These are phyloP conservation scores for Juglanconis sp. DNA, from an alignment of 2,329 filamentous ascomycete genomes.

Conservation along the genomic window DNA sequence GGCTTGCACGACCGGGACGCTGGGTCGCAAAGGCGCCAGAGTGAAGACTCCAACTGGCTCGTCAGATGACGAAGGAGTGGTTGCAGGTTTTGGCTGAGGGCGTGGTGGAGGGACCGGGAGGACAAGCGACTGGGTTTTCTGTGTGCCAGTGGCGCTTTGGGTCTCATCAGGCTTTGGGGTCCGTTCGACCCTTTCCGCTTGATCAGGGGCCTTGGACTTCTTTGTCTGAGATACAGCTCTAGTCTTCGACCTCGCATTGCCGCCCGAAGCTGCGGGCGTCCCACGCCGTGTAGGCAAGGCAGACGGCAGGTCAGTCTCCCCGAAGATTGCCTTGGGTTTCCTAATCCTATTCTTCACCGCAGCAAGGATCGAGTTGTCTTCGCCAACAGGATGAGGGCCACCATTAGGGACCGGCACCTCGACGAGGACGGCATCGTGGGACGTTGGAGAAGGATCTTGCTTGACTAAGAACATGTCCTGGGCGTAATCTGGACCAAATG, in stretches of 20 bases:
- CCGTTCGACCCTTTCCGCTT: background rate
- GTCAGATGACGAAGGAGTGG: background rate
- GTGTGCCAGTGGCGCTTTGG: background rate
- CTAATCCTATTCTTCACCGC: conserved; percentile 49
- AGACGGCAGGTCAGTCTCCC: background rate
- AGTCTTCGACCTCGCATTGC: background rate
- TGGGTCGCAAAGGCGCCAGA: background rate
- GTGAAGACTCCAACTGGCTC: background rate
- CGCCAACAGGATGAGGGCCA: background rate
- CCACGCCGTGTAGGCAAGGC: conserved; percentile 1
- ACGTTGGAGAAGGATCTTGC: background rate
- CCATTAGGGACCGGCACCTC: conserved; percentile 19
- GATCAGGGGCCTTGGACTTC: background rate
- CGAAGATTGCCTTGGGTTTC: conserved; percentile 42
- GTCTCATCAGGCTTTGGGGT: background rate
- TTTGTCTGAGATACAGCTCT: background rate
- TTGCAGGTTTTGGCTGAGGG: background rate
- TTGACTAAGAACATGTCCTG: background rate
- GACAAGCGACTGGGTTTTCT: background rate
- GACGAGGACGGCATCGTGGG: background rate
- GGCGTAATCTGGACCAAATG: background rate
- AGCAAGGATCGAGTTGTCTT: conserved; percentile 42
- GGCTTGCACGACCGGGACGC: no score
- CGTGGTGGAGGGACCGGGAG: conserved; percentile 1
- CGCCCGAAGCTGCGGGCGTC: background rate